Conservation (phyloP, 805 yeast species). For the Pichia insulana region DNA sequence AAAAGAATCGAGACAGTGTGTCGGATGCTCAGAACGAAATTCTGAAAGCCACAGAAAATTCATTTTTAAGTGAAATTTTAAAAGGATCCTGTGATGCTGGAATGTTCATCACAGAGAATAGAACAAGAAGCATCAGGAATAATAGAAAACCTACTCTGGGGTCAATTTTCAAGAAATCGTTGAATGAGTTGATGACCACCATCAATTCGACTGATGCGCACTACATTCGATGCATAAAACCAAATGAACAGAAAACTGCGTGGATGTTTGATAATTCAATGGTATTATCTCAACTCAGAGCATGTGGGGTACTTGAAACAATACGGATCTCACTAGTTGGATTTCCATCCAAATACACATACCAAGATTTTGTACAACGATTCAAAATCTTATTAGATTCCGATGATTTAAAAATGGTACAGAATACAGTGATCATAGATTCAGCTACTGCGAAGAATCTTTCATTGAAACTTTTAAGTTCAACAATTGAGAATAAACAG, state of each 20-base stretch:
- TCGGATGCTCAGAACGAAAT: constrained; percentile 91
- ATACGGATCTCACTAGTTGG: constrained; percentile 96
- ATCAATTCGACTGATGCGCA: constrained; percentile 92
- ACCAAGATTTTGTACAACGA: constrained; percentile 82
- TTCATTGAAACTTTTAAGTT: constrained; percentile 57
- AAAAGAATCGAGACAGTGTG: constrained; percentile 94
- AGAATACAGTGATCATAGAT: constrained; percentile 39
- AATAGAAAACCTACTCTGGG: constrained; percentile 87
- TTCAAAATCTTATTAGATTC: constrained; percentile 76
- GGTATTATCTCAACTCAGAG: constrained; percentile 92
- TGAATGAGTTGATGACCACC: constrained; percentile 87
- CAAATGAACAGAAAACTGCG: constrained; percentile 85
- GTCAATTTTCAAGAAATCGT: constrained; percentile 82
- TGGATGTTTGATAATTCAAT: constrained; percentile 93
- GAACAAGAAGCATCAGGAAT: constrained; percentile 15
- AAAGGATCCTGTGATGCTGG: constrained; percentile 44
- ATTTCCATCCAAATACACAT: constrained; percentile 94
- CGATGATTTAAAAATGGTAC: constrained; percentile 50
- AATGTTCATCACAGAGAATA: constrained; percentile 17
- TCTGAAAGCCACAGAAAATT: constrained; percentile 58
- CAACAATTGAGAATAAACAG: constrained; percentile 49
- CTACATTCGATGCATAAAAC: constrained; percentile 94
- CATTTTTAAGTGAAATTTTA: constrained; percentile 57
- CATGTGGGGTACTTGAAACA: constrained; percentile 97
- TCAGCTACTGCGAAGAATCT: constrained; percentile 52